Evolutionary conservation across 2,329 filamentous ascomycete species (phyloP).

Genomic region (Corinectria fuckeliana): DNA sequence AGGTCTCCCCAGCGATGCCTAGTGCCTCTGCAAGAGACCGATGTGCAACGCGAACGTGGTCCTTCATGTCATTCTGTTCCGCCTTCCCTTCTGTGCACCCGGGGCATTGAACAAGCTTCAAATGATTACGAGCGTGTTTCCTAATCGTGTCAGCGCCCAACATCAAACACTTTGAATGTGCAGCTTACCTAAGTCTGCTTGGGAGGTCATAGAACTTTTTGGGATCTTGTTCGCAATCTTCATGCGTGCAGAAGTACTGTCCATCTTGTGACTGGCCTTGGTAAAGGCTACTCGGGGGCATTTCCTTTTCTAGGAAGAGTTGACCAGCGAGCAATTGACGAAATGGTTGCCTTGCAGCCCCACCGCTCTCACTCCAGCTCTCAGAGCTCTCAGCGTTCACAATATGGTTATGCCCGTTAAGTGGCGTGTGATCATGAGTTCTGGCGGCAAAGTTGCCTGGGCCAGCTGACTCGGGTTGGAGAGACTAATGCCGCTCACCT

Average conservation of each 20-base stretch:
- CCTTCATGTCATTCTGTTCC: conserved; percentile 5
- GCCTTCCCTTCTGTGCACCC: neutral
- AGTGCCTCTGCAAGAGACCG: neutral
- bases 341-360: neutral
- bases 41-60: conserved; percentile 2
- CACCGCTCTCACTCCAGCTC: neutral
- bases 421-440: neutral
- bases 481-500: conserved; percentile 8
- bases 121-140: conserved; percentile 10
- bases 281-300: neutral
- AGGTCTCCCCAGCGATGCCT: neutral
- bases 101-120: neutral
- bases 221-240: neutral
- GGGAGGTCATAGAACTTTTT: neutral
- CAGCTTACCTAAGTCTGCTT: neutral
- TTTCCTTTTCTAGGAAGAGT: neutral
- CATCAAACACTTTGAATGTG: neutral
- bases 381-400: neutral
- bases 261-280: neutral
- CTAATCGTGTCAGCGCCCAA: neutral
- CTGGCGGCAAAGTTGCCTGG: neutral
- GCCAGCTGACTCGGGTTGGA: neutral
- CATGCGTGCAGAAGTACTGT: neutral
- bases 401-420: neutral
- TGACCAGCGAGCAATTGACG: neutral